Percentiles rank a stretch among this genome's conserved stretches.
These are phyloP conservation scores for Diplotaxis tenuifolia DNA, from an alignment of 345 rosid genomes.

Conservation along the genomic window DNA sequence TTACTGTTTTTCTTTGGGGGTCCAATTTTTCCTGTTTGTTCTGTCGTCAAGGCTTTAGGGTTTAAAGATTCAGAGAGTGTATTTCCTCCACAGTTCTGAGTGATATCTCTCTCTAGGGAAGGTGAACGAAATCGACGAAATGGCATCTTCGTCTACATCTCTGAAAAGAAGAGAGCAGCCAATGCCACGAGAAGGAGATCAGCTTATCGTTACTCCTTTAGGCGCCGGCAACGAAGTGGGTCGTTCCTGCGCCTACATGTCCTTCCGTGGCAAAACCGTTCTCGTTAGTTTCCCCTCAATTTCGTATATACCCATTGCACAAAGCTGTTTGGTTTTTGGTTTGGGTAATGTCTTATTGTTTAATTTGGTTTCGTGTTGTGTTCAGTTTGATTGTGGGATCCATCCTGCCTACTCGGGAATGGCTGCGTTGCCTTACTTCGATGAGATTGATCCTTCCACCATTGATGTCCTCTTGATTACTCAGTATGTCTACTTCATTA, in stretches of 20 bases:
- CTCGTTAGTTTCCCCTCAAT: slow-evolving; percentile 42
- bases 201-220: slow-evolving; percentile 68
- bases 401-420: slow-evolving; percentile 87
- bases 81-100: not conserved
- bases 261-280: slow-evolving; percentile 73
- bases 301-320: not conserved
- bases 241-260: slow-evolving; percentile 88
- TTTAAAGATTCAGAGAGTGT: not conserved
- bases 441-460: slow-evolving; percentile 90
- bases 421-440: slow-evolving; percentile 92
- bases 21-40: not conserved
- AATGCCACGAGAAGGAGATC: slow-evolving; percentile 64
- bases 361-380: not conserved
- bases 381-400: slow-evolving; percentile 88
- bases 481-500: slow-evolving; percentile 61
- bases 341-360: too few relatives aligned
- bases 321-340: not conserved
- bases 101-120: not conserved
- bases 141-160: slow-evolving; percentile 52
- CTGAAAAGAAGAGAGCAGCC: slow-evolving; percentile 73
- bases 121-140: not conserved
- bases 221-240: slow-evolving; percentile 98
- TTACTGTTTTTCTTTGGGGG: too few relatives aligned
- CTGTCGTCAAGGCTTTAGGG: slow-evolving; percentile 12
- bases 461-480: slow-evolving; percentile 88